Percentiles rank a stretch among this genome's conserved stretches.
phyloP scores from a whole-genome alignment of 805 yeast genomes.

The Ascoidea asiatica region DNA sequence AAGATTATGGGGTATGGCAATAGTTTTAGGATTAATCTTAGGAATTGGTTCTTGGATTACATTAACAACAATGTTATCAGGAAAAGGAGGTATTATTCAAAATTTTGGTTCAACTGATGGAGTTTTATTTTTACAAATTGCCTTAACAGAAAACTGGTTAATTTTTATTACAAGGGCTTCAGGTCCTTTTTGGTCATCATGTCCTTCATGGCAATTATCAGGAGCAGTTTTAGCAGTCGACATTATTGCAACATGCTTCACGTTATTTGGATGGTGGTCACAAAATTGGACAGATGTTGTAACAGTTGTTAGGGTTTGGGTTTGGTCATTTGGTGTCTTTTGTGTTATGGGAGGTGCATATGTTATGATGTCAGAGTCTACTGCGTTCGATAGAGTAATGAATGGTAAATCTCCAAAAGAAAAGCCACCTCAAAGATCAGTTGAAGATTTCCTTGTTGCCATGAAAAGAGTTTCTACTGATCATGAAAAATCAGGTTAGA shows the following conservation, averaged over 20 bases:
- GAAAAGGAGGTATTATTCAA: conserved; percentile 88
- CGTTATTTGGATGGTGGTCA: conserved; percentile 95
- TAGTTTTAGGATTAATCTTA: conserved; percentile 70
- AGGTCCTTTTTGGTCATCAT: conserved; percentile 97
- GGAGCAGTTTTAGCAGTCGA: conserved; percentile 91
- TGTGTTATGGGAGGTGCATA: conserved; percentile 94
- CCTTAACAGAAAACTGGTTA: conserved; percentile 94
- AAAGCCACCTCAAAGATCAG: conserved; percentile 46
- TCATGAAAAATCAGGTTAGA: conserved; percentile 72
- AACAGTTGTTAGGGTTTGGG: conserved; percentile 87
- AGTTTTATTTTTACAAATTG: conserved; percentile 85
- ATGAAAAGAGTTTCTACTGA: conserved; percentile 86
- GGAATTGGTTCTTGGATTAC: conserved; percentile 93
- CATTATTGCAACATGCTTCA: conserved; percentile 83
- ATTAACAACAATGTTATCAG: conserved; percentile 84
- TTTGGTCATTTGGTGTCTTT: conserved; percentile 95
- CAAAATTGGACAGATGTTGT: conserved; percentile 96
- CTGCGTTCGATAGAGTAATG: conserved; percentile 70
- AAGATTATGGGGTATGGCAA: conserved; percentile 95
- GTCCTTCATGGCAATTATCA: conserved; percentile 92
- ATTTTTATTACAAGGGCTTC: conserved; percentile 93
- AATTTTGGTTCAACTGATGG: conserved; percentile 93
- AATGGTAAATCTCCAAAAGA: conserved; percentile 62
- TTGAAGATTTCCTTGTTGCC: conserved; percentile 75
- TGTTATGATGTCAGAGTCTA: conserved; percentile 80